A percentile compares a stretch with the other conserved stretches of the same genome.
phyloP scores from a whole-genome alignment of 1,139 yeast species.

The Scheffersomyces stambukii region DNA sequence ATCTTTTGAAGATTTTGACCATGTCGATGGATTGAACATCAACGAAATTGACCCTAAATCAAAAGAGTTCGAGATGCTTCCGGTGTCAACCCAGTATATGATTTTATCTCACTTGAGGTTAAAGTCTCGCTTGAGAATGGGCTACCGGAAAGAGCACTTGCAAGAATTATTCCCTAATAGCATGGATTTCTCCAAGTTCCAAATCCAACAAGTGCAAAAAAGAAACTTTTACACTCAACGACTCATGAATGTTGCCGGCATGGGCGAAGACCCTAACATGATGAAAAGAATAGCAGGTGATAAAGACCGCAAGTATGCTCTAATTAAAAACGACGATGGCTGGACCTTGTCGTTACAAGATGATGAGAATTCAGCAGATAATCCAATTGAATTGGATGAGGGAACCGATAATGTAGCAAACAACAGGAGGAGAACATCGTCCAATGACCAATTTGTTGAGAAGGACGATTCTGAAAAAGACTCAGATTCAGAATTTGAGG shows the following conservation, averaged over 20 bases:
- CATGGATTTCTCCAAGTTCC: slow-evolving; percentile 89
- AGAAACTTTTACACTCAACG: slow-evolving; percentile 87
- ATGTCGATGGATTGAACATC: slow-evolving; percentile 67
- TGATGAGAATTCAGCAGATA: slow-evolving; percentile 31
- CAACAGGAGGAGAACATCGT: too few species aligned
- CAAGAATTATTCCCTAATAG: slow-evolving; percentile 77
- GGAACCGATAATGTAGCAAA: slow-evolving; percentile 12
- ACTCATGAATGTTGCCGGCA: slow-evolving; percentile 79
- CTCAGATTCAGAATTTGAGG: slow-evolving; percentile 60
- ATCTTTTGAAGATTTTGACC: slow-evolving; percentile 58
- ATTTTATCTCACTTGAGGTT: slow-evolving; percentile 77
- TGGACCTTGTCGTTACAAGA: slow-evolving; percentile 70
- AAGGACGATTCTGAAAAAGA: slow-evolving; percentile 16
- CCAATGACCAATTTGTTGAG: slow-evolving; percentile 20
- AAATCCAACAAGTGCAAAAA: slow-evolving; percentile 87
- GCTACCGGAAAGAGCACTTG: slow-evolving; percentile 82
- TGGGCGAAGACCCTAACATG: slow-evolving; percentile 57
- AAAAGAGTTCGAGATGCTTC: slow-evolving; percentile 57
- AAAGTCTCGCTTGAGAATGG: slow-evolving; percentile 90
- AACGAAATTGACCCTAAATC: slow-evolving; percentile 70
- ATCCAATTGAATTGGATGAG: slow-evolving; percentile 45
- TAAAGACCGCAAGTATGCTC: slow-evolving; percentile 68
- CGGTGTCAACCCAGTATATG: slow-evolving; percentile 84
- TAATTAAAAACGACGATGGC: slow-evolving; percentile 77
- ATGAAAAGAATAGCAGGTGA: slow-evolving; percentile 80